Evolutionary conservation across 139 green algal species (phyloP), one percentile per base, ranked within the genome.

Genomic region (Gonium pectorale): DNA sequence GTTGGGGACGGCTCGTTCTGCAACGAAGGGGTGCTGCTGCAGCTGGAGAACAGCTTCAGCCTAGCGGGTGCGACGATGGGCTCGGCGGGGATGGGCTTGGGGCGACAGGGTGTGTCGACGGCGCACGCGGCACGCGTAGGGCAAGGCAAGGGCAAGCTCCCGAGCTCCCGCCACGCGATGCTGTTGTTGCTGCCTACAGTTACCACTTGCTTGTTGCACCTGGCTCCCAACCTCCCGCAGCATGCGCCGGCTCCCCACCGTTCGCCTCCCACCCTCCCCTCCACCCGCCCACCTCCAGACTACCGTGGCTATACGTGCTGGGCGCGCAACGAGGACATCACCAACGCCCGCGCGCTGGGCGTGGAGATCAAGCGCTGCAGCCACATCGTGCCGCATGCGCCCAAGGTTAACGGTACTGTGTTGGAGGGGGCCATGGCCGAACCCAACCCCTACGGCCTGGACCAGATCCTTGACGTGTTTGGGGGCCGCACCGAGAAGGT

Each of bases 41-140:
- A 77, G 33, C 63, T 85, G 4, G 26, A 44, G 17, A 85, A 19
- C 26, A 54, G 64, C 46, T 85, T 46, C 64, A 78, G 64, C 49
- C 79, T 85, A 9, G n/a, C 64, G 31, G 79, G 79, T 85, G 49
- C 29, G 43, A n/a, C n/a, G n/a, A n/a, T n/a, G n/a, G n/a, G n/a
- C n/a, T n/a, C n/a, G n/a, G n/a, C n/a, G n/a, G n/a, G n/a, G n/a
- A n/a, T n/a, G n/a, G n/a, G n/a, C n/a, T n/a, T n/a, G n/a, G n/a
- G n/a, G n/a, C n/a, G n/a, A n/a, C n/a, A n/a, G n/a, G n/a, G n/a
- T n/a, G n/a, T n/a, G n/a, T n/a, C n/a, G n/a, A n/a, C n/a, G n/a
- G n/a, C n/a, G n/a, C n/a, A n/a, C n/a, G n/a, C n/a, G n/a, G n/a
- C n/a, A n/a, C n/a, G n/a, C n/a, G n/a, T n/a, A n/a, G n/a, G n/a